Conservation (phyloP, 768 basidiomycete species). For the Crucibulum laeve region DNA sequence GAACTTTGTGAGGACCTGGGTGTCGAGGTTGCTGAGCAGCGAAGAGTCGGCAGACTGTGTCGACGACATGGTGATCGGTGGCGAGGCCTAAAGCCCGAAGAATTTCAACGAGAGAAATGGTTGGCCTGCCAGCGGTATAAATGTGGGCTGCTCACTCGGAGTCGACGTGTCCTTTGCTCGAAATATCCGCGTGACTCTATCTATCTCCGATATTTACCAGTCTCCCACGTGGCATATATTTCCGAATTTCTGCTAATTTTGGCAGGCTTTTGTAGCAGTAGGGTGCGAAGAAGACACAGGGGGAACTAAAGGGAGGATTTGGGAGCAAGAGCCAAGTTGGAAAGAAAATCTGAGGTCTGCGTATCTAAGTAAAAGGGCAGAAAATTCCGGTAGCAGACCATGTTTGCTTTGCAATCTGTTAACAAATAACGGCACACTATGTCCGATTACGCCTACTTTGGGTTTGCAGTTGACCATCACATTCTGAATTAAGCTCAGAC, state of each 20-base stretch:
- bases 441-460: no score
- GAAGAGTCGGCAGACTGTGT: conserved; percentile 12
- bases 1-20: conserved; percentile 60
- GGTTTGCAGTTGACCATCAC: no score
- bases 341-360: no score
- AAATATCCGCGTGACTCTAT: not conserved
- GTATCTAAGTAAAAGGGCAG: no score
- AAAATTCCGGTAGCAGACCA: no score
- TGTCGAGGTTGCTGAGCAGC: conserved; percentile 61
- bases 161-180: conserved; percentile 1
- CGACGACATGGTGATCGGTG: not conserved
- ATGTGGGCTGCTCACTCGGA: not conserved
- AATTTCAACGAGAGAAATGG: not conserved
- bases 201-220: not conserved
- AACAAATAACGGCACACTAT: no score
- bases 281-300: no score
- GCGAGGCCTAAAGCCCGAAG: not conserved
- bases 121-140: not conserved
- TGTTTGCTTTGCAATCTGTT: no score
- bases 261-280: no score
- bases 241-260: not conserved
- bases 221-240: conserved; percentile 1
- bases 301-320: no score
- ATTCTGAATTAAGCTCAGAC: no score
- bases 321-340: no score